Conservation (phyloP, 345 rosid species). For the sweet orange (Citrus sinensis) region DNA sequence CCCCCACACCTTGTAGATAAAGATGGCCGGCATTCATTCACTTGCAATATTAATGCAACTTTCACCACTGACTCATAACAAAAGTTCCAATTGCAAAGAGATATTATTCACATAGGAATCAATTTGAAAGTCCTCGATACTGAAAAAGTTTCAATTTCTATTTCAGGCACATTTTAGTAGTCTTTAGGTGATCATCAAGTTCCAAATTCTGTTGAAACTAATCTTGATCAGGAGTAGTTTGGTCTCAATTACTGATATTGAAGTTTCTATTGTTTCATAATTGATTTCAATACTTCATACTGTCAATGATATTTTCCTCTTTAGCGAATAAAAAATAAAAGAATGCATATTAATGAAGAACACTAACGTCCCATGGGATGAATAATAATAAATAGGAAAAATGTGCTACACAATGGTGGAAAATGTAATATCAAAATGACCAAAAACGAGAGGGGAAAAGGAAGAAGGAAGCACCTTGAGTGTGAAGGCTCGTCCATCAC, state of each 20-base stretch:
- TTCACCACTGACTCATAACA: not conserved
- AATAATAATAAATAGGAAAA: not conserved
- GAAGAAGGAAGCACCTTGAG: slow-evolving; percentile 60
- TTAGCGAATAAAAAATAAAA: not conserved
- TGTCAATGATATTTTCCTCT: not conserved
- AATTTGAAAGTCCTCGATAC: not conserved
- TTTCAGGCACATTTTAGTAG: not conserved
- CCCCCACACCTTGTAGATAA: not conserved
- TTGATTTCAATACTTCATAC: not conserved
- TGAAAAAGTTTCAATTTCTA: not conserved
- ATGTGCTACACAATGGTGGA: not conserved
- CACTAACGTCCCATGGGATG: not conserved
- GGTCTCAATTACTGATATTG: not conserved
- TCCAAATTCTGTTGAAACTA: not conserved
- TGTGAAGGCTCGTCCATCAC: slow-evolving; percentile 95
- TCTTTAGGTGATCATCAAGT: not conserved
- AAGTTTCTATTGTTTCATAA: not conserved
- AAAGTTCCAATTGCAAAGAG: not conserved
- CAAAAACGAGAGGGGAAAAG: not conserved
- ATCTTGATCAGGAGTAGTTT: not conserved
- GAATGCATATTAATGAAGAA: not conserved
- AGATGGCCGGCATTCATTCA: not conserved
- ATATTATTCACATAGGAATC: not conserved
- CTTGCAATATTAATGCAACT: not conserved
- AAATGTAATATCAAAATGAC: slow-evolving; percentile 6